These are phyloP conservation scores for Globisporangium iwayamae DNA, from an alignment of 352 stramenopile species.

Conservation along the genomic window DNA sequence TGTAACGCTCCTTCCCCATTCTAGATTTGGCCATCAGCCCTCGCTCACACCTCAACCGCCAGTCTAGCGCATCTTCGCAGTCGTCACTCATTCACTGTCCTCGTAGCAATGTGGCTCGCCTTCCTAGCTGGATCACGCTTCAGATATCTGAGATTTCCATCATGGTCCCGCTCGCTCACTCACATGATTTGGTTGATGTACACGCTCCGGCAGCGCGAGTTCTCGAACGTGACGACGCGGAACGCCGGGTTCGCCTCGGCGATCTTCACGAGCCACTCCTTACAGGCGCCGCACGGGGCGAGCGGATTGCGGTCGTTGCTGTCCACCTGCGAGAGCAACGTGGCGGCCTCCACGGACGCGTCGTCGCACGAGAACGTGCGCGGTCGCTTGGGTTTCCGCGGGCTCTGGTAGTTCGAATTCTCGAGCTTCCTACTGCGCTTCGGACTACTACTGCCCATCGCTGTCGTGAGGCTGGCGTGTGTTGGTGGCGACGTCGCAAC, in stretches of 20 bases:
- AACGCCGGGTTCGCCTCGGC: conserved; percentile 97
- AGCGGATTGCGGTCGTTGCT: conserved; percentile 93
- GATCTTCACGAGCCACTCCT: conserved; percentile 99
- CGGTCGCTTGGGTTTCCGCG: conserved; percentile 75
- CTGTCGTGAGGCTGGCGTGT: conserved; percentile 5
- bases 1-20: neutral
- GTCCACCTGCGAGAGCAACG: conserved; percentile 18
- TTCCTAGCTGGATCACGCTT: neutral
- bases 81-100: neutral
- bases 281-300: conserved; percentile 96
- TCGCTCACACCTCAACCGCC: neutral
- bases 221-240: conserved; percentile 96
- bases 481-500: neutral
- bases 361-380: conserved; percentile 82
- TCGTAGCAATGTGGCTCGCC: neutral
- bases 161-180: neutral
- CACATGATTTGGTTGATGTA: conserved; percentile 89
- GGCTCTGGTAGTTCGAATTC: conserved; percentile 17
- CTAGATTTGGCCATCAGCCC: neutral
- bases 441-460: neutral
- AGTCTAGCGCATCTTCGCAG: neutral
- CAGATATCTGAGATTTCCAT: no score
- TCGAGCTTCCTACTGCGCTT: conserved; percentile 13
- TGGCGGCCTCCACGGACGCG: conserved; percentile 42
- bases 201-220: conserved; percentile 90